Conservation (phyloP, 2,329 filamentous ascomycete genomes). For the Aureobasidium vineae region DNA sequence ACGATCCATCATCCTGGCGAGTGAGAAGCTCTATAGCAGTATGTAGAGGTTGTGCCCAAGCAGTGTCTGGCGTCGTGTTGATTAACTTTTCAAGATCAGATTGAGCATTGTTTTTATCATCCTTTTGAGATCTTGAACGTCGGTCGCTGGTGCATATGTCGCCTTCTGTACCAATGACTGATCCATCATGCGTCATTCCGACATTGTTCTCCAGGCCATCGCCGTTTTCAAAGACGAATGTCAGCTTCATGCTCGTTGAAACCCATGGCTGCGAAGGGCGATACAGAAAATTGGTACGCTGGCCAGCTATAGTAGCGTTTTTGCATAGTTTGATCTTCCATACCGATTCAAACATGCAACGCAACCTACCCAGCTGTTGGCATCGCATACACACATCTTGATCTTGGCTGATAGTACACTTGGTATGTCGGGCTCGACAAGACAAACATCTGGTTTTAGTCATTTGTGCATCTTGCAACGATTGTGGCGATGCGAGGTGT, state of each 20-base stretch:
- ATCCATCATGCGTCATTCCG: not conserved
- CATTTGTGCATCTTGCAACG: not conserved
- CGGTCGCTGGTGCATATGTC: not conserved
- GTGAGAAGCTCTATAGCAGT: not conserved
- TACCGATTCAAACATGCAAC: not conserved
- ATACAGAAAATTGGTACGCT: not conserved
- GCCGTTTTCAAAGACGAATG: not conserved
- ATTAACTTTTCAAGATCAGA: not conserved
- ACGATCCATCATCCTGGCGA: not conserved
- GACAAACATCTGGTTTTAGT: not conserved
- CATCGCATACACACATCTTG: not conserved
- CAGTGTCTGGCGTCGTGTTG: not conserved
- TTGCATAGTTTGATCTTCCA: not conserved
- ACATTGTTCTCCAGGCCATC: not conserved
- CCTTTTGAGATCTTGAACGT: not conserved
- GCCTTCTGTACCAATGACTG: not conserved
- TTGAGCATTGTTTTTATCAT: not conserved
- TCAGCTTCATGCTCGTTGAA: not conserved
- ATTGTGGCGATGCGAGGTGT: not conserved
- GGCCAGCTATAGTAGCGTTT: not conserved
- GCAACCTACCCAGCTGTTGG: not conserved
- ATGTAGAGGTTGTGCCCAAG: not conserved
- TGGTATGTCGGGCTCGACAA: not conserved
- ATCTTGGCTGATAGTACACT: not conserved
- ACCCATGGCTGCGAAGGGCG: not conserved